Conservation (phyloP, 2,329 filamentous ascomycete species). For the Nectriaceae sp. region DNA sequence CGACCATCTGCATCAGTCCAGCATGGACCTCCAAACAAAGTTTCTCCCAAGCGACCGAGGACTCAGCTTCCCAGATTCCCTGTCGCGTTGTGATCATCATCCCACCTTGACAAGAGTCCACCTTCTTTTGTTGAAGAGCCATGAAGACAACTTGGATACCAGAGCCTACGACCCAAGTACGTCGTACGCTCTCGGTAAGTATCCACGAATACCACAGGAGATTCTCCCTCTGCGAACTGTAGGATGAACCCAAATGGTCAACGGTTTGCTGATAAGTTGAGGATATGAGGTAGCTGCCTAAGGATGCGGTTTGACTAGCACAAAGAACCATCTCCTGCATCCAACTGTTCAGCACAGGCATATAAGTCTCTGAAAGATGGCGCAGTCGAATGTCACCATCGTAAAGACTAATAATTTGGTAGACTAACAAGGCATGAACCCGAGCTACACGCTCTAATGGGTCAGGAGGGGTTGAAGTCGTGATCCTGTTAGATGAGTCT, state of each 20-base stretch:
- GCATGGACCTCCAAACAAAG: not conserved
- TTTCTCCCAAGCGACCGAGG: not conserved
- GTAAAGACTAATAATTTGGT: not conserved
- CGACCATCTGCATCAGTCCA: not conserved
- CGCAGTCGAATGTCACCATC: not conserved
- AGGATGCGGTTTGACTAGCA: not conserved
- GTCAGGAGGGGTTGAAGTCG: not conserved
- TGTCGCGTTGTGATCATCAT: not conserved
- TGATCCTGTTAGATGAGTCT: not conserved
- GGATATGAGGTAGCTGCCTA: not conserved
- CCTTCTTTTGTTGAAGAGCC: not conserved
- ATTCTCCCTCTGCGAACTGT: not conserved
- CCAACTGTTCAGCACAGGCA: not conserved
- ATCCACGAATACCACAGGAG: not conserved
- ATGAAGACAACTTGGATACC: not conserved
- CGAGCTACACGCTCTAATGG: not conserved
- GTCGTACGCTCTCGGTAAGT: not conserved
- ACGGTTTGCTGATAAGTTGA: not conserved
- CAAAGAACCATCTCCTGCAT: not conserved
- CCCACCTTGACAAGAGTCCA: not conserved
- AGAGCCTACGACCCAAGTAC: not conserved
- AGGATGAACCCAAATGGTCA: not conserved
- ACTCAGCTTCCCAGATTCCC: not conserved
- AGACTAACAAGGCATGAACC: not conserved
- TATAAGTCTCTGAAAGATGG: not conserved